phyloP scores from a whole-genome alignment of 768 basidiomycete genomes.

The Stropharia rugosoannulata region DNA sequence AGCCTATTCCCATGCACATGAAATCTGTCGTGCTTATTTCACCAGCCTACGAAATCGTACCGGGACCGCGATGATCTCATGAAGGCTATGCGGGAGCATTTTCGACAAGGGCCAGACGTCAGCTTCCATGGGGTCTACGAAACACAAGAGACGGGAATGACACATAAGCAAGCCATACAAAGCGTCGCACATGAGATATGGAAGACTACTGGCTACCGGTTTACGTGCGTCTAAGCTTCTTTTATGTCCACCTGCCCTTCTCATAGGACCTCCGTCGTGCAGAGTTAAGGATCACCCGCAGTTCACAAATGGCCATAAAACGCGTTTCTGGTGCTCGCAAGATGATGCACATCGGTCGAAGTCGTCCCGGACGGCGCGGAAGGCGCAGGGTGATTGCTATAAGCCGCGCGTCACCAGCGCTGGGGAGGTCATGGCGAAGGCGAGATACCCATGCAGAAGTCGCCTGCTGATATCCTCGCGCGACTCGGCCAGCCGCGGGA shows the following conservation, averaged over 20 bases:
- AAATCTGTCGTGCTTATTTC: slow-evolving; percentile 4
- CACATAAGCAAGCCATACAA: slow-evolving; percentile 43
- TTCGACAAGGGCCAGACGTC: slow-evolving; percentile 32
- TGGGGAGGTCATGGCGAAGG: slow-evolving; percentile 38
- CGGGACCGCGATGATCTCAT: slow-evolving; percentile 30
- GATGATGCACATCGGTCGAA: slow-evolving; percentile 45
- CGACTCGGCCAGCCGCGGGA: slow-evolving; percentile 25
- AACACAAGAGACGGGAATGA: slow-evolving; percentile 23
- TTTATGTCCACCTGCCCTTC: background rate
- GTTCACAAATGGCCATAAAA: slow-evolving; percentile 47
- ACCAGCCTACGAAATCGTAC: slow-evolving; percentile 28
- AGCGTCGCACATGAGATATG: slow-evolving; percentile 42
- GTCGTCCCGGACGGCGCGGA: slow-evolving; percentile 27
- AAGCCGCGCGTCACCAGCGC: slow-evolving; percentile 36
- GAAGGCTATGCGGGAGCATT: slow-evolving; percentile 29
- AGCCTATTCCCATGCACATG: background rate
- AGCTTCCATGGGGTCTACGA: slow-evolving; percentile 44
- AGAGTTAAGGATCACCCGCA: slow-evolving; percentile 52
- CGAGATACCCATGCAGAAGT: slow-evolving; percentile 43
- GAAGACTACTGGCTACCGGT: slow-evolving; percentile 48
- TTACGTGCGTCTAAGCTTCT: slow-evolving; percentile 36
- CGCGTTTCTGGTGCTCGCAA: slow-evolving; percentile 51
- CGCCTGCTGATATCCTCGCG: slow-evolving; percentile 46
- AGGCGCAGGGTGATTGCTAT: slow-evolving; percentile 23
- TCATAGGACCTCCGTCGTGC: slow-evolving; percentile 1